Evolutionary conservation across 192 early-diverging fungal genomes (phyloP), one percentile per base, ranked within the genome.

Genomic region (Mortierella alpina): DNA sequence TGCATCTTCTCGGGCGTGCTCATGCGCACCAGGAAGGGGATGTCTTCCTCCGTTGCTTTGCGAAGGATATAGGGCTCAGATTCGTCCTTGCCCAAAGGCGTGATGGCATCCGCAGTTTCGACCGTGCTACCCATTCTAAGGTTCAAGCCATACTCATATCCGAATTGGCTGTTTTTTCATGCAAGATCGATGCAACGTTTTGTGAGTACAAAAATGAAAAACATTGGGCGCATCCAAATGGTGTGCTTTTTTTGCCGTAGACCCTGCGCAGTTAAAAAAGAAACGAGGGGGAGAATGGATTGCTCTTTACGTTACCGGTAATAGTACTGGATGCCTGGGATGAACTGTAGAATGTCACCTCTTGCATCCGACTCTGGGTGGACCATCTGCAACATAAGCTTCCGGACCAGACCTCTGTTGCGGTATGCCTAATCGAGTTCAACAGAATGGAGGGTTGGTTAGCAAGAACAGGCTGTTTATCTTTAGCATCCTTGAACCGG

Each of bases 321-420:
- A 51, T 62, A 79, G 52, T 79, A 22, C 0, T n/a, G 44, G 41
- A 79, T 69, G 7, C 76, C 76, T 18, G 59, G 52, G 18, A 79
- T 79, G 31, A 79, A 52, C 52, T 79, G 76, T n/a, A 79, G 48
- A 59, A 63, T 69, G 49, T 79, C 69, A 0, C 76, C 76, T 52
- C 64, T 58, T 12, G 76, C 69, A 0, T 79, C 76, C 5, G 69
- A 71, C n/a, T 66, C 69, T 13, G 76, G 76, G 42, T 79, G 76
- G 15, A 79, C 23, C 76, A 79, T 71, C n/a, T 79, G 69, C 13
- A 66, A 12, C 31, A 79, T 47, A 11, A 79, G 63, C 40, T 39
- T 63, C 15, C 69, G 56, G 20, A 79, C 17, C 14, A 71, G 31
- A 2, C 68, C 75, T 18, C 41, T 48, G 56, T 61, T 77, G 49